Percentiles rank a stretch among this genome's conserved stretches.
Conservation (phyloP, 768 basidiomycete genomes). For the Daedaleopsis sinensis region DNA sequence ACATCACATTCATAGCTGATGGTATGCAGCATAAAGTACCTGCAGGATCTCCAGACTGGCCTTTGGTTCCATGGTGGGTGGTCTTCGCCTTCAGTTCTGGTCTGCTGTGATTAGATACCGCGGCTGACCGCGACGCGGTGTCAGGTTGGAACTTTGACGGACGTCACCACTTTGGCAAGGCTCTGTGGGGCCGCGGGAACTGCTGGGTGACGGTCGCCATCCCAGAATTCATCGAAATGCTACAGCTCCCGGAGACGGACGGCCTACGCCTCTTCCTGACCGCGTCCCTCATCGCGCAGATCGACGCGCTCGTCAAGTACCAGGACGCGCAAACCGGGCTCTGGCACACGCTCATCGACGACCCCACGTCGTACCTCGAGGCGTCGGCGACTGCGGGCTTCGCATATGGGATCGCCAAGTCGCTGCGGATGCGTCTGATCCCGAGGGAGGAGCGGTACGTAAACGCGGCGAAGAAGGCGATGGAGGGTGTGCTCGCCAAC, state of each 20-base stretch:
- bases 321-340: conserved; percentile 50
- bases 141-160: conserved; percentile 50
- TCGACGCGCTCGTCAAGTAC: conserved; percentile 48
- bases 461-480: conserved; percentile 41
- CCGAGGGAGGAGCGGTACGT: conserved; percentile 44
- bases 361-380: conserved; percentile 53
- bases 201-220: conserved; percentile 54
- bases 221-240: conserved; percentile 51
- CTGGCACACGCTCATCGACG: conserved; percentile 59
- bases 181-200: conserved; percentile 58
- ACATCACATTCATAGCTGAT: neutral
- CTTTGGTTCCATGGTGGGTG: conserved; percentile 51
- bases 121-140: neutral
- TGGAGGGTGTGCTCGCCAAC: conserved; percentile 45
- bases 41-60: conserved; percentile 46
- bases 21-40: conserved; percentile 39
- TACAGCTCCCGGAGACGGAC: conserved; percentile 43
- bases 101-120: neutral
- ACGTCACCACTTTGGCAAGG: conserved; percentile 48
- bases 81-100: neutral
- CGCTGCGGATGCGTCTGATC: conserved; percentile 45
- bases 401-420: conserved; percentile 49
- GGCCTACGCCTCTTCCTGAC: conserved; percentile 46
- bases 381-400: conserved; percentile 52
- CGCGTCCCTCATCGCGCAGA: conserved; percentile 45